A percentile compares a stretch with the other conserved stretches of the same genome.
Evolutionary conservation across 2,329 filamentous ascomycete species (phyloP).

Genomic region (Beauveria medogensis): DNA sequence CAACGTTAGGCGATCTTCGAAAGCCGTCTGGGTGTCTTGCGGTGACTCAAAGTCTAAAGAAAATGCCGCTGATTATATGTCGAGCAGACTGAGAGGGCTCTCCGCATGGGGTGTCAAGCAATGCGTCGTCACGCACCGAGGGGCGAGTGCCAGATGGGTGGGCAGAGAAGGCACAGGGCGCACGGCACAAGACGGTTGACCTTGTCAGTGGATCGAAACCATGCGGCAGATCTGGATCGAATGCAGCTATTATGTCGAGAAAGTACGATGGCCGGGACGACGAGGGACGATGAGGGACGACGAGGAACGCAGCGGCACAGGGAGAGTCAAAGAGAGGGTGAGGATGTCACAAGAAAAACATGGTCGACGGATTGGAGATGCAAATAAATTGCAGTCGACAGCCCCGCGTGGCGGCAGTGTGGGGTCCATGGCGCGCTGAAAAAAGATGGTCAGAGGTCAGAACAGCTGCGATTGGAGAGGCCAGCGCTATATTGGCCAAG

Average conservation of each 20-base stretch:
- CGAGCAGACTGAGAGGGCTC: background rate
- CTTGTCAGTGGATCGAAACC: background rate
- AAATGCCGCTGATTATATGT: too few relatives aligned
- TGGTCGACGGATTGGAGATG: background rate
- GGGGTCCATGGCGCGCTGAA: background rate
- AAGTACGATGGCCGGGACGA: background rate
- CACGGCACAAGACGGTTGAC: background rate
- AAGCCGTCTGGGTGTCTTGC: background rate
- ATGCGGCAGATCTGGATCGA: background rate
- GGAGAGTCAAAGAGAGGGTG: background rate
- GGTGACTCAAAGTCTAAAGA: background rate
- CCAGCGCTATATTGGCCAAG: too few relatives aligned
- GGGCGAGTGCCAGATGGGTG: background rate
- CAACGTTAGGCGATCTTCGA: background rate
- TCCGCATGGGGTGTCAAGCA: background rate
- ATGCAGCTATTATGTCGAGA: too few relatives aligned
- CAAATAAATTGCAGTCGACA: constrained; percentile 1
- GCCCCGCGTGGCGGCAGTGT: constrained; percentile 10
- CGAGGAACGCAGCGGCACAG: background rate
- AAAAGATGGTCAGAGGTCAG: background rate
- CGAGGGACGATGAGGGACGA: too few relatives aligned
- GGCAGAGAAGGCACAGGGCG: background rate
- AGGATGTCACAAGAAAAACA: constrained; percentile 9
- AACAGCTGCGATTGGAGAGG: background rate
- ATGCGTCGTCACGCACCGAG: background rate